A percentile compares a stretch with the other conserved stretches of the same genome.
These are phyloP conservation scores for Petrea volubilis DNA, from an alignment of 257 asterid species.

Conservation along the genomic window DNA sequence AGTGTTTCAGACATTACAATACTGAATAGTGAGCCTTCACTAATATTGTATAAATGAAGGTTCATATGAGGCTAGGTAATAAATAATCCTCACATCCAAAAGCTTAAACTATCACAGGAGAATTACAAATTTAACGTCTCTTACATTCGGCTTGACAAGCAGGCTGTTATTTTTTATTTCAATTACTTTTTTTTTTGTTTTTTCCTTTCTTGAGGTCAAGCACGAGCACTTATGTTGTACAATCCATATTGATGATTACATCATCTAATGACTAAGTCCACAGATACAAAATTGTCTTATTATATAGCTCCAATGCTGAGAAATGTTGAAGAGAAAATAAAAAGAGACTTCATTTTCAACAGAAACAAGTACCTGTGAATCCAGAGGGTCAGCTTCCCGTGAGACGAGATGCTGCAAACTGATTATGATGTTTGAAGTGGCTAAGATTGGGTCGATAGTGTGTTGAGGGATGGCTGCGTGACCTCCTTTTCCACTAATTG, in stretches of 20 bases:
- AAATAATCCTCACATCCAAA: background rate
- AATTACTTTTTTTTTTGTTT: no score
- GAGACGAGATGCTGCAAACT: conserved; percentile 73
- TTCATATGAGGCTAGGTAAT: background rate
- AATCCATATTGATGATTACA: background rate
- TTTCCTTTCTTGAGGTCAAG: no score
- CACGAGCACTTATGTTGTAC: background rate
- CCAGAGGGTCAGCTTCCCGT: conserved; percentile 79
- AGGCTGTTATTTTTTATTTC: background rate
- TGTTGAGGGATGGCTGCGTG: conserved; percentile 75
- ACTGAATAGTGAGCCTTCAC: background rate
- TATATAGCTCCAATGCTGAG: background rate
- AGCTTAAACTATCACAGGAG: background rate
- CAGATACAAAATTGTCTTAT: no score
- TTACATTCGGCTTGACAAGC: background rate
- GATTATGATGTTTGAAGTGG: conserved; percentile 52
- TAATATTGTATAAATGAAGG: background rate
- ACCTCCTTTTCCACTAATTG: conserved; percentile 67
- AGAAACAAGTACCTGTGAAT: conserved; percentile 53
- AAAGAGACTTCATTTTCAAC: background rate
- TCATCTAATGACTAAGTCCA: background rate
- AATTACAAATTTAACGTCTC: background rate
- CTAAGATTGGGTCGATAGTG: conserved; percentile 60
- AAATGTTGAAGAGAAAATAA: background rate
- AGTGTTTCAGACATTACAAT: background rate